phyloP scores from a whole-genome alignment of 352 stramenopile genomes.

The Pythium diclinum region DNA sequence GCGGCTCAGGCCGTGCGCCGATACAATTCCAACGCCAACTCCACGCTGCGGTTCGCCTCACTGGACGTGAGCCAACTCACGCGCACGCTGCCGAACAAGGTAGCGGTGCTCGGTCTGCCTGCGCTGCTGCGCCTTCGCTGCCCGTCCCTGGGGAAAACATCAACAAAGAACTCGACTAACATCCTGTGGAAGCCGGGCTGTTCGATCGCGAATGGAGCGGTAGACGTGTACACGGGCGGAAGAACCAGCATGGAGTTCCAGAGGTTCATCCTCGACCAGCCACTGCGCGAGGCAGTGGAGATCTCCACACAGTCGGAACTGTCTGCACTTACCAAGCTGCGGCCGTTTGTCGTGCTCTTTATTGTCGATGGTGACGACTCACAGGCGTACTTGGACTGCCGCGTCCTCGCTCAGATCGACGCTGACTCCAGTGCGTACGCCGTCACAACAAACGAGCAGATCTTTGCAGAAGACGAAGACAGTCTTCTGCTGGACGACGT shows the following conservation, averaged over 20 bases:
- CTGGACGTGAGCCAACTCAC: constrained; percentile 28
- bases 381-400: constrained; percentile 33
- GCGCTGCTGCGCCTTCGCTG: constrained; percentile 36
- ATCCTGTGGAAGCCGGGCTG: constrained; percentile 21
- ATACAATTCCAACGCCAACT: constrained; percentile 14
- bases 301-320: constrained; percentile 20
- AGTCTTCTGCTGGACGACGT: not conserved
- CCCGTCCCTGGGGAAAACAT: not conserved
- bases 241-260: constrained; percentile 39
- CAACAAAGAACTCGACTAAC: constrained; percentile 11
- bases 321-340: constrained; percentile 15
- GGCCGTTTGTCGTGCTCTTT: constrained; percentile 35
- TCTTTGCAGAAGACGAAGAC: constrained; percentile 22
- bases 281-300: constrained; percentile 23
- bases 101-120: constrained; percentile 31
- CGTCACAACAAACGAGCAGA: constrained; percentile 24
- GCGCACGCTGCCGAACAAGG: constrained; percentile 11
- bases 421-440: constrained; percentile 24
- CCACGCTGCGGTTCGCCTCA: constrained; percentile 27
- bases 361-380: constrained; percentile 34
- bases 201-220: constrained; percentile 10
- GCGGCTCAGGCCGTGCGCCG: constrained; percentile 29
- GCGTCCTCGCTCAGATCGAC: constrained; percentile 34
- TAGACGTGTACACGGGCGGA: constrained; percentile 34
- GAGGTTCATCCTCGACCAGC: constrained; percentile 33